Base-by-base conservation (phyloP, 805 yeast genomes). In the Tetrapisispora namnaoensis region DNA sequence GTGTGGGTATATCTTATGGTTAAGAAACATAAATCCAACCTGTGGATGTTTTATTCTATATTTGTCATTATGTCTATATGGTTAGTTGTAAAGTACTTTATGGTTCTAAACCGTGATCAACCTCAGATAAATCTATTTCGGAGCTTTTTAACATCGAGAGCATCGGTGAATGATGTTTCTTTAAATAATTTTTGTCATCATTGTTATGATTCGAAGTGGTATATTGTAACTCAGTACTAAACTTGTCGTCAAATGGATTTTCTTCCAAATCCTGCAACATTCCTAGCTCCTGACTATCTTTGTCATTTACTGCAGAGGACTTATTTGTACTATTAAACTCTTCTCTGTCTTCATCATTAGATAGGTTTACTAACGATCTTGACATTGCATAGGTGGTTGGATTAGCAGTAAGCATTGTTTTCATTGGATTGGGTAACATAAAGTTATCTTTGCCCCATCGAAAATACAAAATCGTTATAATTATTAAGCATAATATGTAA, bases 391-490 rank as follows among this genome's bases (percentile, higher is more conserved):
- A 40, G 2, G 43, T 40, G 9, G 43, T 27, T 27, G 43, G 43
- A 8, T 40, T 4, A 2, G 21, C 2, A 17, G 42, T 14, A 13
- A 20, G 27, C 2, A n/a, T 42, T 13, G 44, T 52, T 36, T 55
- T 58, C 49, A 67, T 72, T 7, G 69, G 65, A 36, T 66, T 51
- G 11, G 93, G 93, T 0, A 89, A 85, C 36, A 74, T 77, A 66
- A 85, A 84, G 49, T 75, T 72, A 16, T 68, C 52, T 30, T 66
- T 70, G 1, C 91, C 93, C 86, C 87, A 85, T 10, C 68, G 57
- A 45, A 69, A 68, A 65, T 78, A 85, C 4, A 77, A 51, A 0
- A 73, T 52, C 0, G 83, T 77, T 37, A 81, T 71, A 1, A 69
- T 55, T 0, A 77, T 54, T n/a, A 79, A 67, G 50, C 75, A 75